Evolutionary conservation across 176 grass and related monocot genomes (phyloP), one percentile per base, ranked within the genome.

Genomic region (Oryza officinalis): DNA sequence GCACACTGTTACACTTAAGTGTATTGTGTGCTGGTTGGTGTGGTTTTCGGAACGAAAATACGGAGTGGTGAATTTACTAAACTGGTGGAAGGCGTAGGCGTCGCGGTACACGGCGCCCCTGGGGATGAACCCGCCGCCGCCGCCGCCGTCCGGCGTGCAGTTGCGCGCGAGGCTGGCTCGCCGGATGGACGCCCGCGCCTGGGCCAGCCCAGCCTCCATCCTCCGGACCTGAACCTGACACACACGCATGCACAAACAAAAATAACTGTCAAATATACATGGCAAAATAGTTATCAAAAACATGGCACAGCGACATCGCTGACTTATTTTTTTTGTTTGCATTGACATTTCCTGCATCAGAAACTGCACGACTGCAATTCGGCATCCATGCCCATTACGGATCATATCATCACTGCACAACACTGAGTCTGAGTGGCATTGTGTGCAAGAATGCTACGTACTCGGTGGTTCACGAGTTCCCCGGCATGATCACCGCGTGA

Each of bases 71-170:
- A 25, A 25, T 61, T 61, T 25, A 61, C 57, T 61, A 41, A 41
- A 82, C 89, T 88, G 81, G 31, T 82, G 82, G 26, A 88, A 91
- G n/a, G 85, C 89, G 70, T 85, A 67, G 52, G 75, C 64, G 71
- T 82, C 72, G 75, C 89, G 85, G 64, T 91, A 91, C 14, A 87
- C 75, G 17, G 74, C 23, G 59, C 89, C 89, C 61, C 75, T 80
- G 13, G 85, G 84, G 13, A 87, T 47, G 74, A 87, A 87, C 40
- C 40, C 40, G 18, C 63, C 63, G 71, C 80, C 80, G 5, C 25
- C 59, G 61, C 17, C 80, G 32, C 5, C 40, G 4, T 23, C 68
- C 17, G 84, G 76, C 37, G 67, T 59, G 44, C 67, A 30, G 50
- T 84, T 91, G 41, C 70, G 84, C 4, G 69, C 25, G 18, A 73